Conservation (phyloP, 805 yeast genomes). For the Candida schatavii region DNA sequence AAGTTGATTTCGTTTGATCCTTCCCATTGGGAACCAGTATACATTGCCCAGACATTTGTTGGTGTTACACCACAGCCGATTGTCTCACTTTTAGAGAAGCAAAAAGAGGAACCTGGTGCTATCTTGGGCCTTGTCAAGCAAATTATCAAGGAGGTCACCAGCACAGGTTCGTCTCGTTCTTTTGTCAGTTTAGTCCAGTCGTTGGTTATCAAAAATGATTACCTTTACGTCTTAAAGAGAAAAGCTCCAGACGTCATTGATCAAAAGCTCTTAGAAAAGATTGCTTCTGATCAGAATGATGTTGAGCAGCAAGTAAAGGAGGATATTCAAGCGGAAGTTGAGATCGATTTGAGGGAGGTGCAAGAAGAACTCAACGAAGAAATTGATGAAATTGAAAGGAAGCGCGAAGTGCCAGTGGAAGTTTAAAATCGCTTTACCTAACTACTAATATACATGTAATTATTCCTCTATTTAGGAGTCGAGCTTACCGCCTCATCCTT, state of each 20-base stretch:
- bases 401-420: too few species aligned
- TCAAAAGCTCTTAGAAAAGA: neutral
- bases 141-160: conserved; percentile 11
- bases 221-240: conserved; percentile 29
- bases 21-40: conserved; percentile 20
- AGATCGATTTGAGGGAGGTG: conserved; percentile 16
- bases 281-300: neutral
- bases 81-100: conserved; percentile 8
- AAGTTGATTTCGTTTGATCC: neutral
- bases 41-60: conserved; percentile 19
- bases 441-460: neutral
- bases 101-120: conserved; percentile 6
- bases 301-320: conserved; percentile 8
- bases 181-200: conserved; percentile 15
- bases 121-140: conserved; percentile 5
- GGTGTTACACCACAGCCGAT: conserved; percentile 18
- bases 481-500: conserved; percentile 18
- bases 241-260: conserved; percentile 10
- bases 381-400: conserved; percentile 20
- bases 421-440: neutral
- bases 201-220: conserved; percentile 19
- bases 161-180: conserved; percentile 6
- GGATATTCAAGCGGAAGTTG: conserved; percentile 5
- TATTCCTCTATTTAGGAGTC: conserved; percentile 1
- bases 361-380: conserved; percentile 20